phyloP scores from a whole-genome alignment of 2,329 filamentous ascomycete genomes.

The Diaporthe sp. region DNA sequence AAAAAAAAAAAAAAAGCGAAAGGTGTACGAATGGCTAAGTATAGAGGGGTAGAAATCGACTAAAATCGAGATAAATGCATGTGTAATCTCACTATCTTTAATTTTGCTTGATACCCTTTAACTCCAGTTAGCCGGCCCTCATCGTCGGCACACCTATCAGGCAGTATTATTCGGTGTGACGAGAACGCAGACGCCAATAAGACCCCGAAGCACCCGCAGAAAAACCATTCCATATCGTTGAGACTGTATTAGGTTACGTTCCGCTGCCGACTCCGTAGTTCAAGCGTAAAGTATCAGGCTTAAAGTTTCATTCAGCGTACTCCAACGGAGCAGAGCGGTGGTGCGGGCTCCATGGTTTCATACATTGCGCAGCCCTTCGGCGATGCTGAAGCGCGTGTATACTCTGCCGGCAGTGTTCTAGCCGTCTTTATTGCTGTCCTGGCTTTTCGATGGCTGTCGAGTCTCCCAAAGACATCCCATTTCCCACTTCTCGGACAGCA shows the following conservation, averaged over 20 bases:
- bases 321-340: background rate
- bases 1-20: too few species aligned
- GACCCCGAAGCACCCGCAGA: background rate
- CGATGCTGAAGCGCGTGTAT: background rate
- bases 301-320: background rate
- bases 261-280: background rate
- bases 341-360: background rate
- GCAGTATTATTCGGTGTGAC: background rate
- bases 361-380: background rate
- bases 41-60: background rate
- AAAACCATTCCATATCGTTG: background rate
- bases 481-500: slow-evolving; percentile 16
- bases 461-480: slow-evolving; percentile 2
- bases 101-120: background rate
- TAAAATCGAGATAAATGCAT: background rate
- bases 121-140: background rate
- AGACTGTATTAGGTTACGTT: background rate
- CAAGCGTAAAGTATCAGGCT: background rate
- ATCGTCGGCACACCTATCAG: background rate
- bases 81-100: background rate
- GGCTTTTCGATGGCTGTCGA: slow-evolving; percentile 8
- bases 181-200: background rate
- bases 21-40: background rate
- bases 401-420: slow-evolving; percentile 4
- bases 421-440: background rate